Base-by-base conservation (phyloP, 495 filamentous ascomycete genomes). In the Lepraria neglecta region DNA sequence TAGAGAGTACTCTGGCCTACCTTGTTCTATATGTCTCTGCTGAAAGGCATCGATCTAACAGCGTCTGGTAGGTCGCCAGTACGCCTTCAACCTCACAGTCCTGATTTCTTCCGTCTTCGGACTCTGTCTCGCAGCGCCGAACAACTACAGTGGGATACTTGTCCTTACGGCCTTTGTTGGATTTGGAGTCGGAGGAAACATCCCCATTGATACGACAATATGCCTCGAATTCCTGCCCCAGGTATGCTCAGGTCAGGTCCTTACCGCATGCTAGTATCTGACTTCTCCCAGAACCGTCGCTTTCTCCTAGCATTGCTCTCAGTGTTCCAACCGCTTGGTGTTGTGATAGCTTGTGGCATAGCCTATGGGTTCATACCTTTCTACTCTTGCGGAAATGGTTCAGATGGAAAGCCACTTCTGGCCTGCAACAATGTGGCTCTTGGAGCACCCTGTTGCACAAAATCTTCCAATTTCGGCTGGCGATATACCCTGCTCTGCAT, bases 171-270 rank as follows among this genome's bases (percentile, higher is more conserved):
- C 77, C 0, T 76, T 80, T 53, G 67, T 71, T 43, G 75, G 77
- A 11, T 78, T 80, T 63, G 77, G 75, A 19, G 70, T 78, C 24
- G 76, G 77, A 59, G 78, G 78, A 5, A 80, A 80, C 60, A 77
- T 79, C 9, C 78, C 78, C 4, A 78, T 80, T 62, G 77, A 80
- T 60, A 78, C 76, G 1, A 77, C 76, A 5, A 78, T 80, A 42
- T 73, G 69, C 42, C 67, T 79, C 10, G 77, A 80, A 52, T 80
- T 78, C 61, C 70, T 78, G 6, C 78, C 78, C 14, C 70, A 74
- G 61, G 67, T 70, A 63, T 48, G 56, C 28, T 57, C 17, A 7
- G 31, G 9, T 46, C 7, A 2, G 14, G 15, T 56, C 10, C 31
- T 27, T 38, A 56, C 17, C 7, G 24, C 2, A 17, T 6, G 33